Conservation (phyloP, 352 stramenopile species). For the Phytophthora syringae region DNA sequence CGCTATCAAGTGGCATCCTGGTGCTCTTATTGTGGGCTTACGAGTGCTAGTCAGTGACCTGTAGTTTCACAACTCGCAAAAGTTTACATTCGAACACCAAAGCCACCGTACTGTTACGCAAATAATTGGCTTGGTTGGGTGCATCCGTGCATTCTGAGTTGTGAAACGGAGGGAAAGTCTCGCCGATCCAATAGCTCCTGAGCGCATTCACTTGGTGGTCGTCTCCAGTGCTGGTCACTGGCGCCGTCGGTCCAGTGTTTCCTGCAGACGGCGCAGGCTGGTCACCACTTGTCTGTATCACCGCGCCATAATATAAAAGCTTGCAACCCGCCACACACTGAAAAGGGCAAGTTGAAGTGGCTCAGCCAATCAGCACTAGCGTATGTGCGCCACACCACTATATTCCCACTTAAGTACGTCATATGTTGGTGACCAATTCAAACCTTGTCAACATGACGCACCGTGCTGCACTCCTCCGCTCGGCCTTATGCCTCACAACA, state of each 20-base stretch:
- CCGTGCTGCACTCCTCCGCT: slow-evolving; percentile 71
- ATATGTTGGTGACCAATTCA: too few species aligned
- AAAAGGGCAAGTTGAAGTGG: not conserved
- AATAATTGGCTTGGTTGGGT: too few species aligned
- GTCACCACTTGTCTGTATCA: not conserved
- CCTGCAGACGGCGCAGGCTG: slow-evolving; percentile 1
- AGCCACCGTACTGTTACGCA: too few species aligned
- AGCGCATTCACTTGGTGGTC: not conserved
- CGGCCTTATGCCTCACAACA: slow-evolving; percentile 79
- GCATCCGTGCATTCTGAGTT: too few species aligned
- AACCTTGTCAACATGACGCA: slow-evolving; percentile 43
- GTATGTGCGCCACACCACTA: too few species aligned
- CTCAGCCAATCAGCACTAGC: not conserved
- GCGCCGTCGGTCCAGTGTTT: slow-evolving; percentile 5
- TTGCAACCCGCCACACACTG: too few species aligned
- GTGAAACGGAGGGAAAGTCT: slow-evolving; percentile 16
- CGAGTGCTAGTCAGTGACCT: too few species aligned
- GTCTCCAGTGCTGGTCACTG: slow-evolving; percentile 1
- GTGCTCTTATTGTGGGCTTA: too few species aligned
- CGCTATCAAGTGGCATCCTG: too few species aligned
- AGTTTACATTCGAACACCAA: too few species aligned
- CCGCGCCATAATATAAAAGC: not conserved
- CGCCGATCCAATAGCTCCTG: not conserved
- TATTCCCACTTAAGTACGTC: too few species aligned
- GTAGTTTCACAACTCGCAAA: too few species aligned